Evolutionary conservation across 768 basidiomycete species (phyloP), one percentile per base, ranked within the genome.

Genomic region (Termitomyces heimii): DNA sequence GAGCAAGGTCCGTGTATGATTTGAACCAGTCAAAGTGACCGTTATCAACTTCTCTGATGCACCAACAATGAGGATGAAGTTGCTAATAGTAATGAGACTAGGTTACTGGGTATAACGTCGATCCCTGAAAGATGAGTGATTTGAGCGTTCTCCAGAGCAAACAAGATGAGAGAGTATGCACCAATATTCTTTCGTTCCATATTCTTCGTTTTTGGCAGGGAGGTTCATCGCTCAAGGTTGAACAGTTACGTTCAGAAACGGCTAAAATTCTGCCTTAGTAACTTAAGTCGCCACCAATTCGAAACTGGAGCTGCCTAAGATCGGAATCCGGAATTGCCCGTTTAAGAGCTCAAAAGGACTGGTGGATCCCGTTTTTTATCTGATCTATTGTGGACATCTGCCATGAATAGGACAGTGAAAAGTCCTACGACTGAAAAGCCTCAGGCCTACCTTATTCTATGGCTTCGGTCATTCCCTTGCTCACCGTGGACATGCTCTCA

Each of bases 21-120:
- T 91, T 92, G 75, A 92, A 92, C 92, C 92, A 94, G 71, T 94
- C 92, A 60, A 89, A 92, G 6, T 80, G 74, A 4, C 72, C 72
- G n/a, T 82, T 81, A 18, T 78, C 73, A 5, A 75, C 66, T 68
- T 88, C 85, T 63, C 88, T 89, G 62, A 55, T 39, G 54, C 51
- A 45, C 51, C 57, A 35, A 49, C 18, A 49, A 32, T 50, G 37
- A 52, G 45, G 28, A 51, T 34, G 20, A 42, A 14, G 37, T 32
- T 50, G 13, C 16, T 10, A 39, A 56, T 31, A 7, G 22, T 50
- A 56, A 20, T 35, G 32, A 52, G 44, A 37, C 6, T 32, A 72
- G 78, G 78, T 70, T 63, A 89, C 88, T 79, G 73, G n/a, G 75
- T 68, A 63, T 91, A 90, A 70, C 89, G 79, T 58, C 77, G 73